These are phyloP conservation scores for Thalassiosira ordinaria DNA, from an alignment of 352 stramenopile genomes.

Conservation along the genomic window DNA sequence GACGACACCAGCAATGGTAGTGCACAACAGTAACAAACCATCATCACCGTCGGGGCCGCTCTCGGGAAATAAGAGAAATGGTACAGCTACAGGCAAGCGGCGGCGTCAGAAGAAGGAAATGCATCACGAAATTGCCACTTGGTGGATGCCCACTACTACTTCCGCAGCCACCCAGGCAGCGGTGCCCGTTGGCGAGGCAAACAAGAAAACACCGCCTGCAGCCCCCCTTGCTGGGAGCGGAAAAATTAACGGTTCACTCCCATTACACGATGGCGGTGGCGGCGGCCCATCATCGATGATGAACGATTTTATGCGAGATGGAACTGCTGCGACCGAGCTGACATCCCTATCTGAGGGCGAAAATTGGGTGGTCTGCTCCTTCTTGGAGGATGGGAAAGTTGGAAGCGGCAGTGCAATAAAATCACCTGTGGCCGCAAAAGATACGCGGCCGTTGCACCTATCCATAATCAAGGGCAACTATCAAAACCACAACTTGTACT, in stretches of 20 bases:
- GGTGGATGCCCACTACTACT: not conserved
- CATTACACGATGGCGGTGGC: too few relatives aligned
- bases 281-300: not conserved
- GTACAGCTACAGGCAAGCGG: too few relatives aligned
- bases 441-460: not conserved
- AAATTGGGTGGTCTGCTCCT: constrained; percentile 22
- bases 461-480: not conserved
- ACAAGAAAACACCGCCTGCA: not conserved
- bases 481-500: not conserved
- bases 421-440: too few relatives aligned
- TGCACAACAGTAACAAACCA: too few relatives aligned
- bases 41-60: not conserved
- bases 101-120: not conserved
- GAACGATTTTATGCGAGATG: not conserved
- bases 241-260: not conserved
- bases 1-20: too few relatives aligned
- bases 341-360: constrained; percentile 29
- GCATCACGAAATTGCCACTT: constrained; percentile 21
- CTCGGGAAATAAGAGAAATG: not conserved
- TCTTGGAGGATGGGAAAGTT: not conserved
- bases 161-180: too few relatives aligned
- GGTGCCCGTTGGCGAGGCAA: too few relatives aligned
- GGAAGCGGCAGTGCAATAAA: too few relatives aligned
- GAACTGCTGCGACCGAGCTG: not conserved
- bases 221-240: not conserved